These are phyloP conservation scores for Amauroascus verrucosus DNA, from an alignment of 2,329 filamentous ascomycete species.

Conservation along the genomic window DNA sequence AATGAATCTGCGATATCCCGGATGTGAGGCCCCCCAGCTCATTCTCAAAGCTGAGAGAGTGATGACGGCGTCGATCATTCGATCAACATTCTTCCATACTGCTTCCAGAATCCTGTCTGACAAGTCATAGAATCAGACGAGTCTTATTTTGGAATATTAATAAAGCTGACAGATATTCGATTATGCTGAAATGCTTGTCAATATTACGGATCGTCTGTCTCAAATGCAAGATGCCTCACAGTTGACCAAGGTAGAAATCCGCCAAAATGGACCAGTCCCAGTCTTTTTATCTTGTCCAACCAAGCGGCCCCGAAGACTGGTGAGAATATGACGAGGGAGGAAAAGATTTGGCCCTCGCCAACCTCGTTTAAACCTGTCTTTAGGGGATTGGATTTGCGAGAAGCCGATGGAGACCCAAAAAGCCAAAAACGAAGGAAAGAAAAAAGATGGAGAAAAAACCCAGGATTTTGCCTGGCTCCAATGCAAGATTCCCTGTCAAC, in stretches of 20 bases:
- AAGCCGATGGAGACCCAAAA: neutral
- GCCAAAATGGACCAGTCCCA: neutral
- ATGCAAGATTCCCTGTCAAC: neutral
- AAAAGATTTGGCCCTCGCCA: no score
- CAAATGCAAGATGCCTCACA: neutral
- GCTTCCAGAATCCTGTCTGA: conserved; percentile 4
- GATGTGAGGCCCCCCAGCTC: neutral
- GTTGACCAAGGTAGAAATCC: neutral
- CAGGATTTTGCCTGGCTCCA: no score
- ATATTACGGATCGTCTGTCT: neutral
- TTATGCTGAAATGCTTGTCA: neutral
- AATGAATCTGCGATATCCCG: neutral
- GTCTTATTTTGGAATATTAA: neutral
- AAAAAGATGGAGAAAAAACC: neutral
- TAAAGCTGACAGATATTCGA: neutral
- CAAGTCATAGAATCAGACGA: neutral
- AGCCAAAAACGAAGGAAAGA: no score
- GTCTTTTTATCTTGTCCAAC: neutral
- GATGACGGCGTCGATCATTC: conserved; percentile 2
- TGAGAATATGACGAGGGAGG: neutral
- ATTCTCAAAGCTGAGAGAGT: neutral
- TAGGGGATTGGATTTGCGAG: neutral
- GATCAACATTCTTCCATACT: conserved; percentile 6
- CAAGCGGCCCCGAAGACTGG: neutral
- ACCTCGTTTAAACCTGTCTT: conserved; percentile 4